phyloP scores from a whole-genome alignment of 1,284 basidiomycete species.

The Ustilago bromivora region DNA sequence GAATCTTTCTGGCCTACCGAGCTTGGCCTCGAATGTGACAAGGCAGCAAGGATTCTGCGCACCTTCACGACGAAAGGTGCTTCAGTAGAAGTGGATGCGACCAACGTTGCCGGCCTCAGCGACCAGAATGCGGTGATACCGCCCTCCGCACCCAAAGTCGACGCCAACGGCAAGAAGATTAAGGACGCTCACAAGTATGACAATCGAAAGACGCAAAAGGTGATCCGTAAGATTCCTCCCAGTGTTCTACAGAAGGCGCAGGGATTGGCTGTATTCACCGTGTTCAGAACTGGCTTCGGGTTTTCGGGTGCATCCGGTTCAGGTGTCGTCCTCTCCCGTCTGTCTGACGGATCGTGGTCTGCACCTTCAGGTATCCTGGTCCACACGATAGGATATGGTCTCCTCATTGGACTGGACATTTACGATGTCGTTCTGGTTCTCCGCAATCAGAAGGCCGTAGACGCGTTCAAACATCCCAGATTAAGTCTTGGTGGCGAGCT shows the following conservation, averaged over 20 bases:
- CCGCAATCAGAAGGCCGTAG: slow-evolving; percentile 62
- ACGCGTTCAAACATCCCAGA: slow-evolving; percentile 64
- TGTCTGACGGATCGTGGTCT: slow-evolving; percentile 67
- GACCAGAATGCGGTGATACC: slow-evolving; percentile 37
- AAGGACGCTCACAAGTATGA: slow-evolving; percentile 60
- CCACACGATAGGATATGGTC: slow-evolving; percentile 65
- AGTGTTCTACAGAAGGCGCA: slow-evolving; percentile 54
- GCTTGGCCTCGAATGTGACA: slow-evolving; percentile 60
- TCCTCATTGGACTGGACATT: slow-evolving; percentile 69
- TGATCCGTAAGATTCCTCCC: slow-evolving; percentile 67
- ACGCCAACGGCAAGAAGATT: slow-evolving; percentile 46
- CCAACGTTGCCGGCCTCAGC: slow-evolving; percentile 35
- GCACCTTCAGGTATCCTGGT: slow-evolving; percentile 66
- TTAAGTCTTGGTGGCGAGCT: slow-evolving; percentile 68
- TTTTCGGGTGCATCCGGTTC: slow-evolving; percentile 61
- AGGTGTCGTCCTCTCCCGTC: slow-evolving; percentile 65
- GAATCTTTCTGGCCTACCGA: slow-evolving; percentile 66
- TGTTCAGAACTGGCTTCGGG: slow-evolving; percentile 64
- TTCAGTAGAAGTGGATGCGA: slow-evolving; percentile 47
- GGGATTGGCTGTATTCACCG: slow-evolving; percentile 68
- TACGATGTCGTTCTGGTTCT: slow-evolving; percentile 70
- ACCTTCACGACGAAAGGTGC: slow-evolving; percentile 62
- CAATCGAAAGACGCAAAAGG: slow-evolving; percentile 64
- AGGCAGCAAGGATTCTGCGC: slow-evolving; percentile 63
- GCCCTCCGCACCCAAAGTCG: slow-evolving; percentile 24